phyloP scores from a whole-genome alignment of 345 rosid genomes.

The Nephelium lappaceum region DNA sequence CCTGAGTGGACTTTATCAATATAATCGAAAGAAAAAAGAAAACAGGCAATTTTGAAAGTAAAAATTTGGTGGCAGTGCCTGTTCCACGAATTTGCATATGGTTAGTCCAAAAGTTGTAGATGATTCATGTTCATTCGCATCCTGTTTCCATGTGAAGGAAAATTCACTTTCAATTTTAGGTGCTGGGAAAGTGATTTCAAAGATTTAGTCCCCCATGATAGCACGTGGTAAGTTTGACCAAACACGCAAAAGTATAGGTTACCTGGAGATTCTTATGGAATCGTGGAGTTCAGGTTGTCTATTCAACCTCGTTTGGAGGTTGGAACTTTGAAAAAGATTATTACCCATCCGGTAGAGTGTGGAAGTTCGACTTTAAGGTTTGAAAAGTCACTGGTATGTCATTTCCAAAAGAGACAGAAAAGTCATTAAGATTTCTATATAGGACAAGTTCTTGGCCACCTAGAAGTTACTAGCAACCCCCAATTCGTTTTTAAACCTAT shows the following conservation, averaged over 20 bases:
- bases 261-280: background rate
- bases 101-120: background rate
- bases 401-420: too few relatives aligned
- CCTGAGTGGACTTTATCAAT: background rate
- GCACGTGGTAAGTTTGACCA: background rate
- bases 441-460: too few relatives aligned
- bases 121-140: background rate
- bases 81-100: too few relatives aligned
- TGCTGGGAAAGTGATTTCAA: slow-evolving; percentile 6
- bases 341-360: too few relatives aligned
- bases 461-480: too few relatives aligned
- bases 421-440: too few relatives aligned
- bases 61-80: slow-evolving; percentile 4
- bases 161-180: background rate
- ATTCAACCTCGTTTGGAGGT: too few relatives aligned
- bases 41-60: slow-evolving; percentile 13
- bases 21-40: background rate
- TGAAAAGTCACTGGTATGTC: too few relatives aligned
- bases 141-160: background rate
- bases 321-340: too few relatives aligned
- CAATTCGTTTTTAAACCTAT: too few relatives aligned
- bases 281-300: too few relatives aligned
- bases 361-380: too few relatives aligned
- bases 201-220: background rate
- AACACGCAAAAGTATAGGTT: background rate